Base-by-base conservation (phyloP, 2,329 filamentous ascomycete genomes). In the Fusarium avenaceum region DNA sequence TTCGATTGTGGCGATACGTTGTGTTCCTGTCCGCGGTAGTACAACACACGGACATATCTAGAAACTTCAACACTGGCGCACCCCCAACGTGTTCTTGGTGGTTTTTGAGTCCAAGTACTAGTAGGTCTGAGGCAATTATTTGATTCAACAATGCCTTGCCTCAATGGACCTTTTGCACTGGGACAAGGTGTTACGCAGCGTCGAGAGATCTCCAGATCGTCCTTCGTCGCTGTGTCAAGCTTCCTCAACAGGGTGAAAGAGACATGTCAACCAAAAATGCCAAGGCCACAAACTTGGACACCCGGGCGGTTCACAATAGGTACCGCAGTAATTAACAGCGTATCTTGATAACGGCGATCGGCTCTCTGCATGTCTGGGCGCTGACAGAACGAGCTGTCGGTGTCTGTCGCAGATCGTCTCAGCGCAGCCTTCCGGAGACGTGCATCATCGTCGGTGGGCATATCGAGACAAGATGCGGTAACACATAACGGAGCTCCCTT, bases 181-280 rank as follows among this genome's bases (percentile, higher is more conserved):
- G 49, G 55, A 17, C 46, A 24, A 33, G 9, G 7, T 24, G 66
- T 70, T 63, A 69, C 53, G 43, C 62, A 63, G 35, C 57, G 28
- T 39, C n/a, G 28, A 39, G 44, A 33, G 60, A 62, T 70, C 66
- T 70, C 66, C 48, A 67, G 52, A 63, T 67, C 61, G 67, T 67
- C 66, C 24, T 24, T 19, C 49, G 33, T 45, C 30, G 43, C 52
- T 35, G 60, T 33, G 54, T 57, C 17, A 35, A 45, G 42, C 50
- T 50, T 26, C 28, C 43, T 60, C 45, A 53, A 50, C 50, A 40
- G 45, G 45, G 38, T 42, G 17, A n/a, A 9, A 22, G 13, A 35
- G 22, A 46, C 17, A 51, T 10, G 32, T 14, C 39, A 53, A 38
- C 53, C 40, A 14, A 61, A 39, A 52, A 33, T 32, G 54, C 43